Conservation (phyloP, 2,329 filamentous ascomycete species). For the Fonsecaea pedrosoi region DNA sequence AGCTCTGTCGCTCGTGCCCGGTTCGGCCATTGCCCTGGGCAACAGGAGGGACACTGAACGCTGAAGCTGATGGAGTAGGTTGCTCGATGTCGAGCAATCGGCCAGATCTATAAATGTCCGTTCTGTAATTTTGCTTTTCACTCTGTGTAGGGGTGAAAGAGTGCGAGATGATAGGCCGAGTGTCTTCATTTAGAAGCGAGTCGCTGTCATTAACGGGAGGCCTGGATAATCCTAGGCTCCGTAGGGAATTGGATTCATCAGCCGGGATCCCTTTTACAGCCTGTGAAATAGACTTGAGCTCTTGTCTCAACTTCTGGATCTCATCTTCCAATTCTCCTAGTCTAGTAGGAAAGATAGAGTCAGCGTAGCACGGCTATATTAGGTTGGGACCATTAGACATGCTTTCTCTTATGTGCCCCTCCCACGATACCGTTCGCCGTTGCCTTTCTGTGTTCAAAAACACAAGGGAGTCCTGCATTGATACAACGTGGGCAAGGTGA, state of each 20-base stretch:
- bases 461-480: neutral
- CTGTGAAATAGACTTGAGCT: too few species aligned
- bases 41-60: too few species aligned
- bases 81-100: too few species aligned
- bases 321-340: neutral
- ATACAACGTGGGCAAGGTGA: neutral
- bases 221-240: neutral
- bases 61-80: too few species aligned
- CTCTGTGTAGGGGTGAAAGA: too few species aligned
- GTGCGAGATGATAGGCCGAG: too few species aligned
- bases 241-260: neutral
- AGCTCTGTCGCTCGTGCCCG: neutral
- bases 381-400: neutral
- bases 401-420: too few species aligned
- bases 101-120: too few species aligned
- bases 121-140: too few species aligned
- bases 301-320: neutral
- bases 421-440: neutral
- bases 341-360: neutral
- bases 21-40: neutral
- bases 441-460: neutral
- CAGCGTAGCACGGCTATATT: neutral
- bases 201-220: too few species aligned
- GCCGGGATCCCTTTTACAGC: neutral
- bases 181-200: too few species aligned